Evolutionary conservation across 805 yeast genomes (phyloP).

Genomic region (Ogataea neopini): DNA sequence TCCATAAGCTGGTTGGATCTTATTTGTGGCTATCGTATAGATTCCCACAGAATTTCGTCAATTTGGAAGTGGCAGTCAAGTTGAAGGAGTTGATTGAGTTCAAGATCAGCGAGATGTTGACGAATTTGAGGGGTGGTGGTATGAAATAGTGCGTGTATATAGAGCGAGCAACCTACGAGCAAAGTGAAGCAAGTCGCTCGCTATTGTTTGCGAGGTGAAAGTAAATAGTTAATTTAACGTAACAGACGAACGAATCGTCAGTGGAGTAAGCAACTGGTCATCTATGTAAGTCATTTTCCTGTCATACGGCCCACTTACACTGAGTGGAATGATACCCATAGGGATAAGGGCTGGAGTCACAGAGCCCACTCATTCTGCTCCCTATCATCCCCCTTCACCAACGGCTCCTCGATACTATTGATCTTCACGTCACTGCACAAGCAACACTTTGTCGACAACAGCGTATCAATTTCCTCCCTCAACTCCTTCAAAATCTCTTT

Average conservation of each 20-base stretch:
- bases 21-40: slow-evolving; percentile 87
- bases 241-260: too few relatives aligned
- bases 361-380: slow-evolving; percentile 55
- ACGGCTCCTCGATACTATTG: slow-evolving; percentile 64
- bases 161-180: not conserved
- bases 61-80: slow-evolving; percentile 70
- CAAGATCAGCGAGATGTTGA: slow-evolving; percentile 52
- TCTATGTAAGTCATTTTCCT: too few relatives aligned
- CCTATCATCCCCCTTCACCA: slow-evolving; percentile 43
- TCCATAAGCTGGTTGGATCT: slow-evolving; percentile 66
- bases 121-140: slow-evolving; percentile 30
- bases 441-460: slow-evolving; percentile 66
- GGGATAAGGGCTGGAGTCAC: too few relatives aligned
- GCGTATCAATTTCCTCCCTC: slow-evolving; percentile 53
- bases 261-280: too few relatives aligned
- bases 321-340: too few relatives aligned
- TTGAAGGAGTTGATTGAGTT: slow-evolving; percentile 69
- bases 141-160: too few relatives aligned
- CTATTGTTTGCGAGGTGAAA: too few relatives aligned
- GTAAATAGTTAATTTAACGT: too few relatives aligned
- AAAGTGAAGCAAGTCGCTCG: too few relatives aligned
- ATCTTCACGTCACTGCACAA: slow-evolving; percentile 77
- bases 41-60: slow-evolving; percentile 80
- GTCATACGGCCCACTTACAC: too few relatives aligned
- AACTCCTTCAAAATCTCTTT: slow-evolving; percentile 32